These are phyloP conservation scores for Leucaena leucocephala DNA, from an alignment of 306 rosid species.

Conservation along the genomic window DNA sequence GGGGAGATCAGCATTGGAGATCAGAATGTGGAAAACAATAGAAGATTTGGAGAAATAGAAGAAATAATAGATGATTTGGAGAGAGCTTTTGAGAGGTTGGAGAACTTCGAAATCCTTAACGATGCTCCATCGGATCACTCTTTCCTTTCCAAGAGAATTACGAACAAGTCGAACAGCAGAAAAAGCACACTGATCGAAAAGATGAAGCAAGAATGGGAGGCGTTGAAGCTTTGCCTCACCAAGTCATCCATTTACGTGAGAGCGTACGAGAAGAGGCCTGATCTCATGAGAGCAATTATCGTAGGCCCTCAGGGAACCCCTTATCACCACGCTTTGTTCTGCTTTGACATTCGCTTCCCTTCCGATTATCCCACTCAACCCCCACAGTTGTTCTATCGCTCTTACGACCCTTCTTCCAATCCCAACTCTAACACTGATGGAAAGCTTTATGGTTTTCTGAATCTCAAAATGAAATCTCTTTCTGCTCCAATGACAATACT, in stretches of 20 bases:
- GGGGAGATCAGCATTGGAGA: not conserved
- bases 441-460: not conserved
- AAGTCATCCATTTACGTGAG: constrained; percentile 30
- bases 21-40: not conserved
- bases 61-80: constrained; percentile 34
- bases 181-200: no score
- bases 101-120: constrained; percentile 24
- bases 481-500: not conserved
- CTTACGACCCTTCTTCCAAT: constrained; percentile 17
- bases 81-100: not conserved
- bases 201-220: constrained; percentile 26
- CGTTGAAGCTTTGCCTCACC: not conserved
- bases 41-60: constrained; percentile 41
- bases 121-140: constrained; percentile 23
- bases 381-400: constrained; percentile 19
- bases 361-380: constrained; percentile 28
- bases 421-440: constrained; percentile 2
- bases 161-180: no score
- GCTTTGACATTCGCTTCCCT: constrained; percentile 46
- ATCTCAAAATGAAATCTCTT: not conserved
- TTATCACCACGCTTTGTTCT: constrained; percentile 37
- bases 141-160: not conserved
- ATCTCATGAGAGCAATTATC: constrained; percentile 42
- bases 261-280: constrained; percentile 28
- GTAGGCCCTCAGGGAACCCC: constrained; percentile 32